Percentiles rank a stretch among this genome's conserved stretches.
Conservation (phyloP, 2,329 filamentous ascomycete genomes). For the Alternaria tenuissima region DNA sequence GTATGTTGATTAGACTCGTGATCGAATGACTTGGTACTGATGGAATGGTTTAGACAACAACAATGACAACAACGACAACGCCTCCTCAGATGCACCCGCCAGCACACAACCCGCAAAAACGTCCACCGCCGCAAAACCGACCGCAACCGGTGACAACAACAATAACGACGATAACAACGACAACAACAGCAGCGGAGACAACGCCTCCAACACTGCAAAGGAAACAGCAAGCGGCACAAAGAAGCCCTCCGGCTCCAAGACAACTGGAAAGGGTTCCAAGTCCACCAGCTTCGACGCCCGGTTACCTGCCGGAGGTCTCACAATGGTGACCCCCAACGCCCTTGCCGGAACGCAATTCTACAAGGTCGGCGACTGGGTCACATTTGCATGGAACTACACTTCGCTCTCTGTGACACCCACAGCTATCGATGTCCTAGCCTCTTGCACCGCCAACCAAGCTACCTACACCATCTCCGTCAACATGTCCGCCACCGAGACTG, state of each 20-base stretch:
- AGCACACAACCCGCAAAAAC: conserved; percentile 20
- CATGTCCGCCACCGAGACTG: conserved; percentile 62
- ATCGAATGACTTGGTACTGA: not conserved
- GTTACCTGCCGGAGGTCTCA: conserved; percentile 65
- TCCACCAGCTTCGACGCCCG: conserved; percentile 59
- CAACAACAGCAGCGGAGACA: conserved; percentile 22
- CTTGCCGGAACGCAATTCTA: conserved; percentile 64
- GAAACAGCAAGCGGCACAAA: conserved; percentile 29
- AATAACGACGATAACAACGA: conserved; percentile 14
- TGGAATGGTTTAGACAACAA: conserved; percentile 1
- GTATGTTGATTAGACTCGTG: conserved; percentile 16
- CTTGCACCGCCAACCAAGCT: conserved; percentile 65
- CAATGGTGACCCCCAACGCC: conserved; percentile 67
- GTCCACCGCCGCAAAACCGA: conserved; percentile 19
- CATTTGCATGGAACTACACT: conserved; percentile 75
- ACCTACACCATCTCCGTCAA: conserved; percentile 70
- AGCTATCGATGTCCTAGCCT: conserved; percentile 68
- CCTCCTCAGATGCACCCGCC: conserved; percentile 23
- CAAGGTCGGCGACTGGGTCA: conserved; percentile 69
- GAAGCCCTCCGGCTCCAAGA: conserved; percentile 32
- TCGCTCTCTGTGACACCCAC: conserved; percentile 66
- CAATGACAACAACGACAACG: conserved; percentile 13
- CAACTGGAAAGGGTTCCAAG: conserved; percentile 31
- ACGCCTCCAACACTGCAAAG: conserved; percentile 23
- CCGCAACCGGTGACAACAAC: conserved; percentile 18